Evolutionary conservation across 768 basidiomycete species (phyloP).

Genomic region (Fomitopsis pulvina): DNA sequence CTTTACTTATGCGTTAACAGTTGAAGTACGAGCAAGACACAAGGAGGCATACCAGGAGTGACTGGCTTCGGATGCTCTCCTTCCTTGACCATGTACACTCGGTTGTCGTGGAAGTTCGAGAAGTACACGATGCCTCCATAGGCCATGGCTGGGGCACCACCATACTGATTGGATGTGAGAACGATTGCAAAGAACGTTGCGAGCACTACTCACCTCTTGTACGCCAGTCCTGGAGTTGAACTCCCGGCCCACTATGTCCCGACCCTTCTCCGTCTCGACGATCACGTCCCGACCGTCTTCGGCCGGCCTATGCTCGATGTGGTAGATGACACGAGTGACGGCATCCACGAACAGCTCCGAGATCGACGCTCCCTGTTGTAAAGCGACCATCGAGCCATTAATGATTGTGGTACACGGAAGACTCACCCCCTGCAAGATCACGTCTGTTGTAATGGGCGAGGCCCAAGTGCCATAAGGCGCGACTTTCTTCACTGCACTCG

Average conservation of each 20-base stretch:
- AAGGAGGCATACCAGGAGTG: no score
- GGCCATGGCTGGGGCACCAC: slow-evolving; percentile 52
- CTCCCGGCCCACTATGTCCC: slow-evolving; percentile 46
- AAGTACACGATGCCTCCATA: slow-evolving; percentile 46
- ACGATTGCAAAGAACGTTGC: not conserved
- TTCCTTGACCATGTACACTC: slow-evolving; percentile 39
- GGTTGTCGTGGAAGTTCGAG: slow-evolving; percentile 43
- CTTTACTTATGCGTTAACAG: slow-evolving; percentile 16
- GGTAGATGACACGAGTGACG: slow-evolving; percentile 38
- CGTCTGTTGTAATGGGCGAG: slow-evolving; percentile 48
- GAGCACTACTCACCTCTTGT: slow-evolving; percentile 36
- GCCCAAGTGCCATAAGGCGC: slow-evolving; percentile 62
- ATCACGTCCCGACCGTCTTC: slow-evolving; percentile 52
- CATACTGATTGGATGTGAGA: no score
- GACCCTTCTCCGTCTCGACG: slow-evolving; percentile 40
- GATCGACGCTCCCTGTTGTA: not conserved
- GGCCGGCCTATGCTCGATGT: slow-evolving; percentile 53
- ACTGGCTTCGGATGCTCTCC: slow-evolving; percentile 34
- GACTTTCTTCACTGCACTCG: slow-evolving; percentile 7
- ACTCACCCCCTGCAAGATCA: slow-evolving; percentile 39
- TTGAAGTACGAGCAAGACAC: slow-evolving; percentile 2
- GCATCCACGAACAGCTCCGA: slow-evolving; percentile 37
- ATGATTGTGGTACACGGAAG: not conserved
- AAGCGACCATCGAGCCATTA: no score
- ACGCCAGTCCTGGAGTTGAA: slow-evolving; percentile 56